These are phyloP conservation scores for Nitzschia sp. DNA, from an alignment of 108 stramenopile species.

Conservation along the genomic window DNA sequence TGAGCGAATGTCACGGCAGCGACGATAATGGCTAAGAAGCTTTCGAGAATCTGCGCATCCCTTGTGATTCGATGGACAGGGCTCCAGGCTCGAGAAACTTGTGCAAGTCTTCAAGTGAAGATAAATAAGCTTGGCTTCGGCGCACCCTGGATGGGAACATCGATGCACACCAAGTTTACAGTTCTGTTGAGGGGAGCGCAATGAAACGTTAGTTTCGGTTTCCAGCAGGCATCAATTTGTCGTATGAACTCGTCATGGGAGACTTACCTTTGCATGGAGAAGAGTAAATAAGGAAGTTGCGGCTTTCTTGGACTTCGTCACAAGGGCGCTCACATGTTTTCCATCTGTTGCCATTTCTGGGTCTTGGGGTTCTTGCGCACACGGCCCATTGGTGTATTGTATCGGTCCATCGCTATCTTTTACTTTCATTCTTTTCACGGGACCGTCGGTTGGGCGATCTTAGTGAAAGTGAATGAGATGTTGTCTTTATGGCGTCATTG, in stretches of 20 bases:
- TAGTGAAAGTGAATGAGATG: too few relatives aligned
- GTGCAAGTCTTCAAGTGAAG: conserved; percentile 70
- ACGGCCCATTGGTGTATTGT: not conserved
- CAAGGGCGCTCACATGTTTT: conserved; percentile 51
- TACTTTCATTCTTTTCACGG: too few relatives aligned
- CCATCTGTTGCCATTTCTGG: not conserved
- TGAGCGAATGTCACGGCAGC: conserved; percentile 65
- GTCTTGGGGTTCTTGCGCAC: not conserved
- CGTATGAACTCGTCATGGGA: not conserved
- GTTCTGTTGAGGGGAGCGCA: conserved; percentile 49
- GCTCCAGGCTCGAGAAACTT: conserved; percentile 5
- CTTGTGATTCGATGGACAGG: conserved; percentile 62
- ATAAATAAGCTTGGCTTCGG: conserved; percentile 71
- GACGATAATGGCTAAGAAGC: conserved; percentile 74
- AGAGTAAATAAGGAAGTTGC: conserved; percentile 81
- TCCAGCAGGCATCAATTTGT: not conserved
- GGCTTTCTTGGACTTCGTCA: conserved; percentile 81
- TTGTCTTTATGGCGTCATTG: too few relatives aligned
- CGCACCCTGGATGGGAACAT: conserved; percentile 70
- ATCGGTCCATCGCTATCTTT: not conserved
- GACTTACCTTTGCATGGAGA: conserved; percentile 85
- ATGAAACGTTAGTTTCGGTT: conserved; percentile 5
- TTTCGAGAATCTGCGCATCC: conserved; percentile 84
- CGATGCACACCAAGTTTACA: conserved; percentile 46
- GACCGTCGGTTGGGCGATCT: too few relatives aligned